Conservation (phyloP, 169 alveolate genomes). For the Plasmodium adleri region DNA sequence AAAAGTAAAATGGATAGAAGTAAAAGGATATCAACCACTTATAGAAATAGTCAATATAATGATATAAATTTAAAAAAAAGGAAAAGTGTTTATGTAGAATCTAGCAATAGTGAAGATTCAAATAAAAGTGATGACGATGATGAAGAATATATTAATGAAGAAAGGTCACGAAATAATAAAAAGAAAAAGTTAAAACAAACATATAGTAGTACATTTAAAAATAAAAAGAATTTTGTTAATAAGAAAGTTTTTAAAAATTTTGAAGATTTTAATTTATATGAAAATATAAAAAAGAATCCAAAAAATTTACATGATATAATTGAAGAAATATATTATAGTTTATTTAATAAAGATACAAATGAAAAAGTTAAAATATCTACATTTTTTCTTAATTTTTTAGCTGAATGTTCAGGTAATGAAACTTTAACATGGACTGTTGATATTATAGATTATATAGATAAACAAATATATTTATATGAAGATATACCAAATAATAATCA, state of each 20-base stretch:
- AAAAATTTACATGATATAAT: slow-evolving; percentile 64
- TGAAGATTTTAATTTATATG: slow-evolving; percentile 75
- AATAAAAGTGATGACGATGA: slow-evolving; percentile 73
- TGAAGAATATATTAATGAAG: slow-evolving; percentile 52
- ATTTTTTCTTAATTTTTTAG: slow-evolving; percentile 69
- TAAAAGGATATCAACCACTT: slow-evolving; percentile 55
- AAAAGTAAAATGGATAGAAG: slow-evolving; percentile 49
- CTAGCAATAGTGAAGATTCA: slow-evolving; percentile 54
- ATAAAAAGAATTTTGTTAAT: background rate
- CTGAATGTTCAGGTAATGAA: slow-evolving; percentile 77
- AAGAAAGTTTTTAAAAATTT: slow-evolving; percentile 40
- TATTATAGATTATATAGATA: slow-evolving; percentile 75
- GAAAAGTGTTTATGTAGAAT: slow-evolving; percentile 66
- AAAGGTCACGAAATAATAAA: slow-evolving; percentile 19
- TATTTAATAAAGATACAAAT: slow-evolving; percentile 54
- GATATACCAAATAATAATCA: slow-evolving; percentile 19
- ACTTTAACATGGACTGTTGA: slow-evolving; percentile 69
- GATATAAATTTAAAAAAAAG: slow-evolving; percentile 54
- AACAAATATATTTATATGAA: slow-evolving; percentile 64
- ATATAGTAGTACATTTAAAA: background rate
- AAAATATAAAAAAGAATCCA: slow-evolving; percentile 70
- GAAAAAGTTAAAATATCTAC: slow-evolving; percentile 71
- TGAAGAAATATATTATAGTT: slow-evolving; percentile 65
- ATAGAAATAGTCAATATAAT: background rate
- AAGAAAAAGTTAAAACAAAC: slow-evolving; percentile 20